Percentiles rank a stretch among this genome's conserved stretches.
Conservation (phyloP, 73 alveolate species). For the Tetrahymena malaccensis region DNA sequence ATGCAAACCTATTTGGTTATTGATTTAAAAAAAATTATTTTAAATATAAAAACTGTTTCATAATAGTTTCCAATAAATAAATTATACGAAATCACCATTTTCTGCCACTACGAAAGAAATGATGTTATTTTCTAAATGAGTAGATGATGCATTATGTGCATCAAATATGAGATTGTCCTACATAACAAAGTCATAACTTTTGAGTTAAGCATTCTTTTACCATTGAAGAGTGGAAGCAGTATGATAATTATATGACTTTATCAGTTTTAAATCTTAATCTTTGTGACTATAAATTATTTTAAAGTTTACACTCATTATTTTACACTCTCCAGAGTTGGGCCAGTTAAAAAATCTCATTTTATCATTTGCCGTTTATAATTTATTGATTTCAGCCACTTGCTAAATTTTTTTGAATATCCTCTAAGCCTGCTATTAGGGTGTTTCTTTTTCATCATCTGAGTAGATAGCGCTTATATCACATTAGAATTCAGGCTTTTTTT, state of each 20-base stretch:
- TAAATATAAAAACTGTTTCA: not conserved
- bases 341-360: not conserved
- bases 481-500: not conserved
- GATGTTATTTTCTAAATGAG: not conserved
- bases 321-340: not conserved
- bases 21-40: not conserved
- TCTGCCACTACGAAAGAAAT: not conserved
- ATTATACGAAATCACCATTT: not conserved
- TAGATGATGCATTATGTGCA: not conserved
- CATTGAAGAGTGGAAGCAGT: not conserved
- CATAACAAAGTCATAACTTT: not conserved
- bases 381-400: not conserved
- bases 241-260: not conserved
- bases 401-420: not conserved
- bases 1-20: not conserved
- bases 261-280: not conserved
- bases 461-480: not conserved
- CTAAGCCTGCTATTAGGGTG: not conserved
- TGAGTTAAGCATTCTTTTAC: not conserved
- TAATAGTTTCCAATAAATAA: not conserved
- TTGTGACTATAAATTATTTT: not conserved
- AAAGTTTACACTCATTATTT: not conserved
- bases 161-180: not conserved
- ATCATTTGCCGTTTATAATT: not conserved
- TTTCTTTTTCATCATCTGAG: not conserved